phyloP scores from a whole-genome alignment of 148 eudicot species.

The Rhododendron henanense region DNA sequence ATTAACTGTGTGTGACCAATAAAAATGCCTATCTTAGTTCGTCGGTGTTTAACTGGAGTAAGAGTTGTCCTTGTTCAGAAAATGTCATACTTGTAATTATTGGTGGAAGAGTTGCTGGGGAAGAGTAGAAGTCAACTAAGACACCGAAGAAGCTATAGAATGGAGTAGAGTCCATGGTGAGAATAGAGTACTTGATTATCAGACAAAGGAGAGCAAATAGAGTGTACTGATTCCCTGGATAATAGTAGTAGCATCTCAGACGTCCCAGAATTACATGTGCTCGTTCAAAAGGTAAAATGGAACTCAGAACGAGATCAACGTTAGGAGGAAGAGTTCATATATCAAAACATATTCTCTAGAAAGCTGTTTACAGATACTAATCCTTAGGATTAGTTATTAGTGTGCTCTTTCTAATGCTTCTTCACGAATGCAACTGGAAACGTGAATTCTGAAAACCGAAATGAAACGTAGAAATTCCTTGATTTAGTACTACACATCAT shows the following conservation, averaged over 20 bases:
- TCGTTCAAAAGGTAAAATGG: background rate
- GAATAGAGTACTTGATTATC: background rate
- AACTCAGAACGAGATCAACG: background rate
- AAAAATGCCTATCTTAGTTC: slow-evolving; percentile 3
- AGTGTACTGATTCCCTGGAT: background rate
- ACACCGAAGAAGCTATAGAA: background rate
- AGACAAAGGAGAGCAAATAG: background rate
- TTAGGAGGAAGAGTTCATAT: background rate
- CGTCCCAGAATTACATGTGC: background rate
- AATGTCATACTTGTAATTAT: background rate
- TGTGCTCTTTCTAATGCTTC: background rate
- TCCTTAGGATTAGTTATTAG: background rate
- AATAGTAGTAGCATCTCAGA: background rate
- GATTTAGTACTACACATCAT: background rate
- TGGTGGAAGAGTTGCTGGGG: background rate
- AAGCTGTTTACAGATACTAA: background rate
- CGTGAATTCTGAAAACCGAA: background rate
- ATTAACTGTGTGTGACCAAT: background rate
- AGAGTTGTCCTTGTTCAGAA: background rate
- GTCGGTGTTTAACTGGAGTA: background rate
- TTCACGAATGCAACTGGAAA: background rate
- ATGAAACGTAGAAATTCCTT: background rate
- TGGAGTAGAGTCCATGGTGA: background rate
- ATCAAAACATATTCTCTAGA: background rate
- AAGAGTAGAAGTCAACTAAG: background rate